Base-by-base conservation (phyloP, 164 flowering plant genomes). In the Malania oleifera region DNA sequence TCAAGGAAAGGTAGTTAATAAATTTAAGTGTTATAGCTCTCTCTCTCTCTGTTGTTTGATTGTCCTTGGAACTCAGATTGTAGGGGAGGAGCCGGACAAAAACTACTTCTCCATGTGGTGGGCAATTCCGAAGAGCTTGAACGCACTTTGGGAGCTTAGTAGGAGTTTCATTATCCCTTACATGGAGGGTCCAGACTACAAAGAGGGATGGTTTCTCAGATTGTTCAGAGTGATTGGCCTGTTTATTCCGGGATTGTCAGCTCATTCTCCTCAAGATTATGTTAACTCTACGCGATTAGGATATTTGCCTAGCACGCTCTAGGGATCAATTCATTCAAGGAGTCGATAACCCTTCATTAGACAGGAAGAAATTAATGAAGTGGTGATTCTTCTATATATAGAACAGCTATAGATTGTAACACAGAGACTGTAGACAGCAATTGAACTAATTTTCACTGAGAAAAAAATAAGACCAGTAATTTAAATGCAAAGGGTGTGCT, bases 1-100 rank as follows among this genome's bases (percentile, higher is more conserved):
- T 65, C 34, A 73, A 48, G 87, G 80, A 8, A 63, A 85, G 89
- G 96, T 85, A n/a, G n/a, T n/a, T n/a, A n/a, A n/a, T n/a, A n/a
- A n/a, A n/a, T n/a, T n/a, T n/a, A 7, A 56, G 39, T 49, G 5
- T 55, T 13, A 31, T 31, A 38, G 0, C n/a, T 27, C 59, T 31
- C 57, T 43, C 59, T 65, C 54, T 35, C 56, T 56, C 58, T 56
- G 22, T 41, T 31, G 8, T 38, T 5, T 38, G 2, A 11, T 38
- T 9, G 9, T 31, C 9, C 3, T 34, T 38, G 26, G 24, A 8
- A 52, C 25, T 17, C 79, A 85, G 92, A 60, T 79, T 20, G 6
- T 75, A 20, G 31, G 0, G 22, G 91, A 87, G 48, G 86, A 79
- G 47, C 92, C 89, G 28, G 75, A 86, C 75, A 86, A 79, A 82